A percentile compares a stretch with the other conserved stretches of the same genome.
Evolutionary conservation across 371 early-diverging fungal genomes (phyloP).

Genomic region (Chytridium lagenaria): DNA sequence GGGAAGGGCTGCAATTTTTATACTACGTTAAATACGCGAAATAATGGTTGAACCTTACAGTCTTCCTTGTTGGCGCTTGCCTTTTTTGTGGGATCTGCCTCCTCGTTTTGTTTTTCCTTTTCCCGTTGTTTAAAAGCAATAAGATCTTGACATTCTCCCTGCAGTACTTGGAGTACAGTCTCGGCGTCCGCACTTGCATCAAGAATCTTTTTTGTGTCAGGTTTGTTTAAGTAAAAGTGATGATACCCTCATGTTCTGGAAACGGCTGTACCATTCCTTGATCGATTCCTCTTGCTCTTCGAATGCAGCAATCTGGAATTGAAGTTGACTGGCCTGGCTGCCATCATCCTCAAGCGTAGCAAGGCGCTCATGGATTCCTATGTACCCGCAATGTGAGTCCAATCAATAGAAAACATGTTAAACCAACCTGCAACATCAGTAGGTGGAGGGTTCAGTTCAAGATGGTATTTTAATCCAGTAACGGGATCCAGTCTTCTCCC

Average conservation of each 20-base stretch:
- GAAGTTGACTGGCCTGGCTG: constrained; percentile 48
- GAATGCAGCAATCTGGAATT: constrained; percentile 55
- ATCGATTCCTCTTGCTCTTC: constrained; percentile 58
- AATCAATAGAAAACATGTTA: constrained; percentile 2
- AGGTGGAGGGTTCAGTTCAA: constrained; percentile 60
- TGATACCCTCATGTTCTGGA: constrained; percentile 52
- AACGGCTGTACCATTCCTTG: constrained; percentile 56
- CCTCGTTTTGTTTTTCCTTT: constrained; percentile 32
- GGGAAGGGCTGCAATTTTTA: not conserved
- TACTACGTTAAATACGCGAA: no score
- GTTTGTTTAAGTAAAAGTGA: not conserved
- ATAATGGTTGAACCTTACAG: constrained; percentile 9
- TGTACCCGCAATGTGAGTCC: not conserved
- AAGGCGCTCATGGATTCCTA: constrained; percentile 53
- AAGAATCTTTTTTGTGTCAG: constrained; percentile 31
- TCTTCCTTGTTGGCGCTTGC: constrained; percentile 13
- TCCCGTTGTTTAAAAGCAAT: constrained; percentile 43
- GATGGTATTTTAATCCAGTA: constrained; percentile 54
- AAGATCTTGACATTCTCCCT: constrained; percentile 30
- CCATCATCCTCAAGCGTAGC: constrained; percentile 46
- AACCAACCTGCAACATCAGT: constrained; percentile 45
- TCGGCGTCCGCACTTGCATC: constrained; percentile 33
- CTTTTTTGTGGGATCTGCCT: constrained; percentile 14
- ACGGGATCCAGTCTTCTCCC: constrained; percentile 57
- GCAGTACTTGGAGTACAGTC: constrained; percentile 22